Evolutionary conservation across 129 eudicot genomes (phyloP).

Genomic region (Deinandra increscens): DNA sequence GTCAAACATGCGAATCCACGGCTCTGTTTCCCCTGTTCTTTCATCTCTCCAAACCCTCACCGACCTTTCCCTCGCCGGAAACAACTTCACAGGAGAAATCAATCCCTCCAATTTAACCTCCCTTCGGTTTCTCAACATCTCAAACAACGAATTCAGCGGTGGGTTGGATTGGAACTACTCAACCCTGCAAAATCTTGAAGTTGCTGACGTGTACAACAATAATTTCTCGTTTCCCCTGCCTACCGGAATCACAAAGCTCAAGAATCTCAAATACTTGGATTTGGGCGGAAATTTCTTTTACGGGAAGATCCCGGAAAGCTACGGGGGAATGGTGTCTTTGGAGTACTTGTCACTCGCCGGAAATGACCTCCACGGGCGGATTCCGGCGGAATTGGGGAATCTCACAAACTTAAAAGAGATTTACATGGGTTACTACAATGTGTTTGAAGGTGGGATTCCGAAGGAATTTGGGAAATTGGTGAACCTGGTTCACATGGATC

Average conservation of each 20-base stretch:
- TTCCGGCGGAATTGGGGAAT: slow-evolving; percentile 86
- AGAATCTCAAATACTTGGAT: slow-evolving; percentile 69
- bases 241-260: slow-evolving; percentile 41
- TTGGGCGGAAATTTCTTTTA: slow-evolving; percentile 83
- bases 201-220: slow-evolving; percentile 78
- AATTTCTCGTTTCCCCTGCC: slow-evolving; percentile 72
- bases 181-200: slow-evolving; percentile 51
- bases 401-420: slow-evolving; percentile 76
- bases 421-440: slow-evolving; percentile 79
- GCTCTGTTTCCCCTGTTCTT: slow-evolving; percentile 76
- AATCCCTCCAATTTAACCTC: slow-evolving; percentile 46
- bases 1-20: slow-evolving; percentile 64
- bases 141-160: slow-evolving; percentile 68
- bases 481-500: slow-evolving; percentile 73
- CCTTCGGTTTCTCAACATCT: slow-evolving; percentile 67
- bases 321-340: slow-evolving; percentile 47
- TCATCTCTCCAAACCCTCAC: slow-evolving; percentile 47
- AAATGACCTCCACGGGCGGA: slow-evolving; percentile 70
- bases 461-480: slow-evolving; percentile 66
- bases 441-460: slow-evolving; percentile 80
- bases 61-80: slow-evolving; percentile 66
- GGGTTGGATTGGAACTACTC: slow-evolving; percentile 63
- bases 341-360: slow-evolving; percentile 83
- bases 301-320: slow-evolving; percentile 63
- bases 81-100: slow-evolving; percentile 89